Percentiles rank a stretch among this genome's conserved stretches.
These are phyloP conservation scores for Apophysomyces sp. DNA, from an alignment of 371 early-diverging fungal species.

Conservation along the genomic window DNA sequence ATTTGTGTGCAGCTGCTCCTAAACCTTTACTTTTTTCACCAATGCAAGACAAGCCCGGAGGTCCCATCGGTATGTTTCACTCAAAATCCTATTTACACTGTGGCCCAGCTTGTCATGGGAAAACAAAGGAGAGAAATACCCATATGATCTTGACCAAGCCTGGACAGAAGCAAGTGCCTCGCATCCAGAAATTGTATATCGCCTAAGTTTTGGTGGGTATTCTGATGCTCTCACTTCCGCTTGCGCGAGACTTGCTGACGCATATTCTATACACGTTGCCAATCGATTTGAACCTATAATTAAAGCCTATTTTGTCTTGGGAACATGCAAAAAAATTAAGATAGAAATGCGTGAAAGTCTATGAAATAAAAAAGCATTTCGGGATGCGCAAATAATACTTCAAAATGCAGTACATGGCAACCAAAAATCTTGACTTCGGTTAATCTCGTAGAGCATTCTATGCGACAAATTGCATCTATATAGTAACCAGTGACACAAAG, in stretches of 20 bases:
- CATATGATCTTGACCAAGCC: neutral
- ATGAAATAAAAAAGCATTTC: no score
- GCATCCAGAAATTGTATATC: neutral
- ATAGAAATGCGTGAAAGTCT: no score
- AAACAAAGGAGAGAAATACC: neutral
- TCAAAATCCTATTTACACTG: neutral
- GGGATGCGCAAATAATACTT: no score
- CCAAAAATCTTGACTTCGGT: no score
- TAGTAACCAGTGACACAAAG: no score
- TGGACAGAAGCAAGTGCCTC: neutral
- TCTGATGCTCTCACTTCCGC: neutral
- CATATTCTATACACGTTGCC: no score
- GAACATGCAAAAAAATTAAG: no score
- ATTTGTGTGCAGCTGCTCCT: neutral
- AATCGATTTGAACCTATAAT: neutral
- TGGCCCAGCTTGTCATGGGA: neutral
- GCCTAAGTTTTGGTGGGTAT: neutral
- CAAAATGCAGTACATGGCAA: no score
- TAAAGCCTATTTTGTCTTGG: neutral
- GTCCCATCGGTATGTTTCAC: neutral
- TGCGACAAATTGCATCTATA: no score
- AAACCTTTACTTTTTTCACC: neutral
- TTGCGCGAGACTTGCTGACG: neutral
- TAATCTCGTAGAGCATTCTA: no score
- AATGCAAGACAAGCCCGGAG: neutral